Evolutionary conservation across 2,329 filamentous ascomycete genomes (phyloP), one percentile per base, ranked within the genome.

Genomic region (Aspergillus chevalieri): DNA sequence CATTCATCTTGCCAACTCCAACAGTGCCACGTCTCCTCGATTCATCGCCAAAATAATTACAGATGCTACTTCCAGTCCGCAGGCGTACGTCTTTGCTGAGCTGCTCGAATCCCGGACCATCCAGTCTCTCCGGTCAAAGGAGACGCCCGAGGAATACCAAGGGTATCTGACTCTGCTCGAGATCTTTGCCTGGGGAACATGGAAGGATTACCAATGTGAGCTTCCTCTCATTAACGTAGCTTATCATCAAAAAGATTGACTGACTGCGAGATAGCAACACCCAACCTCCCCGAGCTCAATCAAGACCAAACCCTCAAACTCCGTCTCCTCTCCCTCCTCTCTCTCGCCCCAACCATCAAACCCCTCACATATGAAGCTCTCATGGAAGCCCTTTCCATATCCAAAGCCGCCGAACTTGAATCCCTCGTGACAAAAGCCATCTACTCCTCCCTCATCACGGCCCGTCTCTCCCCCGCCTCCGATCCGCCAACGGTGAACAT

Each of bases 151-250:
- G 33, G 86, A 94, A 44, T 81, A 85, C 61, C 73, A 77, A 6
- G 60, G 69, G 38, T 74, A 89, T 69, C 77, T 93, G 46, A 81
- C 76, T 1, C 79, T 95, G 12, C 84, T 98, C 42, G 80, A 91
- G 69, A 85, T 94, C 62, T 98, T 98, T 72, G 88, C 90, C 51
- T 89, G 93, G 78, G 93, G 92, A 52, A 95, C 89, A 52, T 96
- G 89, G 76, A 74, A 80, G 52, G 81, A 85, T 59, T 96, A 95
- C 75, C 77, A 80, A 66, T 65, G 82, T 83, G 63, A 49, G 65
- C 30, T 39, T 15, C 19, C 38, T 22, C 4, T 22, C 4, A 22
- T 22, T 1, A 22, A 6, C 1, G 1, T 22, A 22, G 21, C 21
- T 22, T 22, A 17, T 10, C 36, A 34, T 33, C 17, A 4, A 41